Percentiles rank a stretch among this genome's conserved stretches.
Conservation (phyloP, 2,329 filamentous ascomycete species). For the Colletotrichum cuscutae region DNA sequence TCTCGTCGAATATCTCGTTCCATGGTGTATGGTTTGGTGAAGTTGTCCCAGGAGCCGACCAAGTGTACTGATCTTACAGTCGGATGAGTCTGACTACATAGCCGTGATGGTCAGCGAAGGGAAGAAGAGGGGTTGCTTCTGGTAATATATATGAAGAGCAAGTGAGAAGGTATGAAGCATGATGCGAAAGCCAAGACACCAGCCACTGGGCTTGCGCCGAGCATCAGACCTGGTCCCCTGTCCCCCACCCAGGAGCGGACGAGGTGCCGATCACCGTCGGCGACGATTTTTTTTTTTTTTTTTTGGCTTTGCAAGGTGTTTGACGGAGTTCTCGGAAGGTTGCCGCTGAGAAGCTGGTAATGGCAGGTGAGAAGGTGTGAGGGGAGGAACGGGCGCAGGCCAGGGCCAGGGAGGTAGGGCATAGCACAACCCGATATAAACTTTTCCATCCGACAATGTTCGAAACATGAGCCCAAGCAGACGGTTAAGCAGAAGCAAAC, state of each 20-base stretch:
- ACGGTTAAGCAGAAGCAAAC: constrained; percentile 25
- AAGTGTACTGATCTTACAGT: constrained; percentile 78
- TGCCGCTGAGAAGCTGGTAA: constrained; percentile 25
- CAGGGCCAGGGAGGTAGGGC: constrained; percentile 22
- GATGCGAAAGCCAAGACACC: constrained; percentile 30
- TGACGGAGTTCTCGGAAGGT: constrained; percentile 32
- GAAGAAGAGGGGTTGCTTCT: not conserved
- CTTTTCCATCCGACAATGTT: constrained; percentile 34
- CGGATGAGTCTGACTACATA: constrained; percentile 66
- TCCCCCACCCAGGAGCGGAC: constrained; percentile 6
- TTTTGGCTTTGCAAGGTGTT: constrained; percentile 32
- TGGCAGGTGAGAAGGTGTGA: constrained; percentile 4
- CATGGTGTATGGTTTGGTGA: constrained; percentile 81
- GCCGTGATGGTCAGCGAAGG: constrained; percentile 39
- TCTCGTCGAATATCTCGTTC: constrained; percentile 81
- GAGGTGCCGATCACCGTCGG: constrained; percentile 20
- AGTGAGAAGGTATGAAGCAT: not conserved
- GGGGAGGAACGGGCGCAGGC: constrained; percentile 29
- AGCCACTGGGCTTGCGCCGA: constrained; percentile 33
- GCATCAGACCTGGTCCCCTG: constrained; percentile 15
- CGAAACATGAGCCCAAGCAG: constrained; percentile 33
- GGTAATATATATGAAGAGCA: constrained; percentile 21
- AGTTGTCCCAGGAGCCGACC: constrained; percentile 96
- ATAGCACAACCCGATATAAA: constrained; percentile 27
- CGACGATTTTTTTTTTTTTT: constrained; percentile 3